A percentile compares a stretch with the other conserved stretches of the same genome.
Conservation (phyloP, 805 yeast species). For the Saccharomyces eubayanus region DNA sequence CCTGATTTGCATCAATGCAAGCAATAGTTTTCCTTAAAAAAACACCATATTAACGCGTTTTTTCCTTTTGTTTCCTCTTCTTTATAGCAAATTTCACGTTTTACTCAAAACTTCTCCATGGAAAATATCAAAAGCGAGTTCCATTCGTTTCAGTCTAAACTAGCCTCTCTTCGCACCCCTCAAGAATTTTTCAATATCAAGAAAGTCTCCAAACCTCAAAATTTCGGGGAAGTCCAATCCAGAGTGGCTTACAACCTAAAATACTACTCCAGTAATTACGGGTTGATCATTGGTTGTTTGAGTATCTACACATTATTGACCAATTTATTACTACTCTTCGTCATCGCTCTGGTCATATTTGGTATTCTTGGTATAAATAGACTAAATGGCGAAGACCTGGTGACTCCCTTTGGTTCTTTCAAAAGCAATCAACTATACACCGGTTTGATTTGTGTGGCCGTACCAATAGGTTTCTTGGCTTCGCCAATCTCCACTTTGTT, state of each 20-base stretch:
- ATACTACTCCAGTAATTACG: slow-evolving; percentile 82
- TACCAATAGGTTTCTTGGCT: slow-evolving; percentile 80
- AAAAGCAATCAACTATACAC: slow-evolving; percentile 80
- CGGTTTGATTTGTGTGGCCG: slow-evolving; percentile 61
- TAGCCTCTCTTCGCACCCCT: slow-evolving; percentile 74
- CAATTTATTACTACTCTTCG: slow-evolving; percentile 76
- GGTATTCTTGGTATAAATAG: slow-evolving; percentile 74
- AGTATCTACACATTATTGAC: slow-evolving; percentile 82
- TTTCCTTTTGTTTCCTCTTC: neutral
- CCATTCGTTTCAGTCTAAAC: slow-evolving; percentile 47
- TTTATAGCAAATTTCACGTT: slow-evolving; percentile 25
- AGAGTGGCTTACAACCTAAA: slow-evolving; percentile 81
- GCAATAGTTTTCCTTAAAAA: neutral
- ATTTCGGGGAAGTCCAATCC: slow-evolving; percentile 81
- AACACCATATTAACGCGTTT: neutral
- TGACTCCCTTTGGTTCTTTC: slow-evolving; percentile 60
- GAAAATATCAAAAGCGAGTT: slow-evolving; percentile 38
- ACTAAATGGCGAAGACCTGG: slow-evolving; percentile 77
- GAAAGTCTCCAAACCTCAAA: slow-evolving; percentile 82
- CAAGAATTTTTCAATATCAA: slow-evolving; percentile 90
- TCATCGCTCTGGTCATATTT: slow-evolving; percentile 58
- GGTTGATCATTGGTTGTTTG: slow-evolving; percentile 59
- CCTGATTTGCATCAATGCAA: neutral
- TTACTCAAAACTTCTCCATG: slow-evolving; percentile 25
- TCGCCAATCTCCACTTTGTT: slow-evolving; percentile 82